Evolutionary conservation across 108 stramenopile species (phyloP).

Genomic region (Pseudonitzschia multiseries): DNA sequence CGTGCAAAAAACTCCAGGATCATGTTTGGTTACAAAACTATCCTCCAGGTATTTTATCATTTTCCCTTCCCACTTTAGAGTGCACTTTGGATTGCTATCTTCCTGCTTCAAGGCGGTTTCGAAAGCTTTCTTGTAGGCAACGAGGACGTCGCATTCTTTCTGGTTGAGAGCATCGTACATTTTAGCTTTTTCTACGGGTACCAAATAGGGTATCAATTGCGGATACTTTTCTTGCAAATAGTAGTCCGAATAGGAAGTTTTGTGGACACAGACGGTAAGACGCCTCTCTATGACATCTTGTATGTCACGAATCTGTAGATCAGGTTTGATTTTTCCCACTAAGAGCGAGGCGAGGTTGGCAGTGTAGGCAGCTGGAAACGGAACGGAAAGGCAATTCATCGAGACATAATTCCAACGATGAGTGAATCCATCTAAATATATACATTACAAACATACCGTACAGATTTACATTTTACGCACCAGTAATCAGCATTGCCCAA

Average conservation of each 20-base stretch:
- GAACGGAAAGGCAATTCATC: neutral
- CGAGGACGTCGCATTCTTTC: conserved; percentile 6
- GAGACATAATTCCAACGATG: neutral
- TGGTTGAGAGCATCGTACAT: neutral
- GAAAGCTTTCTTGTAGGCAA: conserved; percentile 4
- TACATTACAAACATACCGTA: neutral
- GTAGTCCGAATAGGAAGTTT: neutral
- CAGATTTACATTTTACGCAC: neutral
- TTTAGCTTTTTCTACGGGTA: neutral
- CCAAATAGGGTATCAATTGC: neutral
- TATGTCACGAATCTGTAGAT: neutral
- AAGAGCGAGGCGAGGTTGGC: conserved; percentile 23
- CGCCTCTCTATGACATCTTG: neutral
- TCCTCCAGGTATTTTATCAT: neutral
- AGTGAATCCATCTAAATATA: neutral
- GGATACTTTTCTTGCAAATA: neutral
- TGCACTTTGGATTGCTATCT: neutral
- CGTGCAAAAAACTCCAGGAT: conserved; percentile 2
- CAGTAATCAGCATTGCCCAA: conserved; percentile 17
- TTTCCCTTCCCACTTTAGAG: neutral
- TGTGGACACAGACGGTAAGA: conserved; percentile 7
- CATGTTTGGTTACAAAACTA: neutral
- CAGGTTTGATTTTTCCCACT: neutral
- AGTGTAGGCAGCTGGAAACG: conserved; percentile 12
- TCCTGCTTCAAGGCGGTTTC: neutral